A percentile compares a stretch with the other conserved stretches of the same genome.
Evolutionary conservation across 495 filamentous ascomycete species (phyloP).

Genomic region (Daldinia concentrica): DNA sequence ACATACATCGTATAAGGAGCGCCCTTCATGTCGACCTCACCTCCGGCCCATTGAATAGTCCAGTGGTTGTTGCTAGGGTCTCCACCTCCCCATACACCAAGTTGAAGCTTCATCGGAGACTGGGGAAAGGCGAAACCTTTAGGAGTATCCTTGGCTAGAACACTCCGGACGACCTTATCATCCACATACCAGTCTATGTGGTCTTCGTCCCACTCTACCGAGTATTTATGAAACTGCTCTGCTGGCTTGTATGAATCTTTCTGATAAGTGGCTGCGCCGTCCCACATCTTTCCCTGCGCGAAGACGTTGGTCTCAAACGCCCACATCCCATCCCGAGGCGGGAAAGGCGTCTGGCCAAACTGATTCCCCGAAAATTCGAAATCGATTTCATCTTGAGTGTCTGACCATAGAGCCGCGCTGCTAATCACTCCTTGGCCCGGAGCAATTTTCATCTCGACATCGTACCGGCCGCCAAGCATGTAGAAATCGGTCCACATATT

Average conservation of each 20-base stretch:
- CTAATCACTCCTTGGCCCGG: slow-evolving; percentile 80
- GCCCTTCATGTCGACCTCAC: slow-evolving; percentile 67
- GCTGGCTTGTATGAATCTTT: slow-evolving; percentile 72
- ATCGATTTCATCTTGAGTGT: slow-evolving; percentile 93
- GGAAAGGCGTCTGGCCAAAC: slow-evolving; percentile 54
- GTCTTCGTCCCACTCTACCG: slow-evolving; percentile 80
- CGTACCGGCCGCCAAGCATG: slow-evolving; percentile 82
- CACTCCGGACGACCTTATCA: slow-evolving; percentile 69
- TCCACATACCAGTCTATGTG: slow-evolving; percentile 87
- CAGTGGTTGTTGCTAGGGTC: slow-evolving; percentile 63
- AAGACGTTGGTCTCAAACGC: slow-evolving; percentile 90
- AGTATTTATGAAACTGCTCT: slow-evolving; percentile 88
- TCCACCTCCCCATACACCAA: slow-evolving; percentile 80
- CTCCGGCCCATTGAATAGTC: slow-evolving; percentile 74
- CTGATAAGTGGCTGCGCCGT: slow-evolving; percentile 72
- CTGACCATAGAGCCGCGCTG: slow-evolving; percentile 85
- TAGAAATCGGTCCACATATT: slow-evolving; percentile 74
- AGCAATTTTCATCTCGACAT: slow-evolving; percentile 73
- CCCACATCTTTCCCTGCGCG: slow-evolving; percentile 77
- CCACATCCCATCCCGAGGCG: slow-evolving; percentile 45
- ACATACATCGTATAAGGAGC: slow-evolving; percentile 76
- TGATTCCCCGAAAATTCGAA: slow-evolving; percentile 82
- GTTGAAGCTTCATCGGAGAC: slow-evolving; percentile 77
- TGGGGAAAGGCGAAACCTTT: slow-evolving; percentile 72
- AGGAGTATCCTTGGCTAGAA: slow-evolving; percentile 55